Conservation (phyloP, 2,329 filamentous ascomycete genomes). For the Fusarium annulatum region DNA sequence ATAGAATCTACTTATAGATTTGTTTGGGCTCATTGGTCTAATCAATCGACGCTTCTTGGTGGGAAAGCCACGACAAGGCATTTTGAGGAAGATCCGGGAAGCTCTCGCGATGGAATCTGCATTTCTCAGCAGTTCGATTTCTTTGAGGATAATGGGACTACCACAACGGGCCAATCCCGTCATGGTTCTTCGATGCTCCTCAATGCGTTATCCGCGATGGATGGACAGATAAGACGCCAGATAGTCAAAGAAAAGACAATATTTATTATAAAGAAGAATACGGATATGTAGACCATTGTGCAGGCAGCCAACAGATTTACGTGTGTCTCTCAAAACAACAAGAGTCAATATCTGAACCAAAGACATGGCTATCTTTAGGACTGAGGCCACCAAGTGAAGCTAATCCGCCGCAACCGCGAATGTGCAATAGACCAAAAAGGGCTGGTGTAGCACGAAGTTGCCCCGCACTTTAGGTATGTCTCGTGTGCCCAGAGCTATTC, state of each 20-base stretch:
- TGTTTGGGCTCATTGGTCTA: constrained; percentile 11
- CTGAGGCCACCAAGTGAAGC: constrained; percentile 31
- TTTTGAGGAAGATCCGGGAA: not conserved
- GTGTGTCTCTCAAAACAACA: constrained; percentile 5
- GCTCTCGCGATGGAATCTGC: not conserved
- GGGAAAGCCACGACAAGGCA: not conserved
- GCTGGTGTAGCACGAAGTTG: constrained; percentile 22
- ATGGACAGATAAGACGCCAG: constrained; percentile 28
- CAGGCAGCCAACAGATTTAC: constrained; percentile 21
- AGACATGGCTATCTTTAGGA: not conserved
- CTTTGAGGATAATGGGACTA: not conserved
- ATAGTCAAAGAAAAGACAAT: constrained; percentile 24
- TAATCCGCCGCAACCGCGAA: constrained; percentile 27
- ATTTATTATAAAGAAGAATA: constrained; percentile 9
- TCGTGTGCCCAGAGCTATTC: constrained; percentile 5
- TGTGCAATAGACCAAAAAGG: constrained; percentile 21
- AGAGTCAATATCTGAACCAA: not conserved
- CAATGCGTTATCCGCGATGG: not conserved
- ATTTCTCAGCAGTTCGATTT: not conserved
- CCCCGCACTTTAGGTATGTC: constrained; percentile 21
- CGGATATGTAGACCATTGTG: constrained; percentile 12
- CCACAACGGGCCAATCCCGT: not conserved
- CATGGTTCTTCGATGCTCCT: constrained; percentile 3
- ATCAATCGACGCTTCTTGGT: constrained; percentile 13
- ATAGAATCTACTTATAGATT: not conserved